These are phyloP conservation scores for Seminavis robusta DNA, from an alignment of 108 stramenopile species.

Conservation along the genomic window DNA sequence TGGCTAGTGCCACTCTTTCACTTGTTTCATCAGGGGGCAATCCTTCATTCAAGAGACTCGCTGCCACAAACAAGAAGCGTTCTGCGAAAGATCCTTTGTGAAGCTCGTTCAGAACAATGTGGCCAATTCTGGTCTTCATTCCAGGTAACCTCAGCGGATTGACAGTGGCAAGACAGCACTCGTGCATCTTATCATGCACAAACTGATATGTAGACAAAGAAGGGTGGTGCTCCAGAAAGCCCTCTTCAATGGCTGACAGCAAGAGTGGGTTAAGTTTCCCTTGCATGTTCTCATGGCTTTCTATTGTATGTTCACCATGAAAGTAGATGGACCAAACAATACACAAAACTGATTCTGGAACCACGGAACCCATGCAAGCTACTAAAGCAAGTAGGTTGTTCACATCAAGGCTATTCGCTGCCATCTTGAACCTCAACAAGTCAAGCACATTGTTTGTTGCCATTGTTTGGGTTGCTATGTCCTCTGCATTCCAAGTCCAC, in stretches of 20 bases:
- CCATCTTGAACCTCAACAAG: neutral
- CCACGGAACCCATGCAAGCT: neutral
- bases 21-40: neutral
- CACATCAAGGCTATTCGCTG: neutral
- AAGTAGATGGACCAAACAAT: neutral
- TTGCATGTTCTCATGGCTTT: neutral
- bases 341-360: neutral
- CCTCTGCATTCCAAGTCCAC: neutral
- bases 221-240: no score
- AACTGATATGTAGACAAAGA: no score
- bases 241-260: neutral
- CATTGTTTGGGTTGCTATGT: neutral
- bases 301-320: neutral
- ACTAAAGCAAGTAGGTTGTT: neutral
- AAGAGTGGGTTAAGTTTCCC: neutral
- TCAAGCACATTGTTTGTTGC: neutral
- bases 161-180: constrained; percentile 7
- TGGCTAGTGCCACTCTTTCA: neutral
- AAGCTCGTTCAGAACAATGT: constrained; percentile 1
- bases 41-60: neutral
- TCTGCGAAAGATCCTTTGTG: neutral
- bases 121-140: neutral
- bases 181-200: constrained; percentile 22
- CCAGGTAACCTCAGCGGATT: neutral
- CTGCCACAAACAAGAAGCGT: constrained; percentile 14